A percentile compares a stretch with the other conserved stretches of the same genome.
phyloP scores from a whole-genome alignment of 805 yeast species.

The Torulaspora microellipsoides region DNA sequence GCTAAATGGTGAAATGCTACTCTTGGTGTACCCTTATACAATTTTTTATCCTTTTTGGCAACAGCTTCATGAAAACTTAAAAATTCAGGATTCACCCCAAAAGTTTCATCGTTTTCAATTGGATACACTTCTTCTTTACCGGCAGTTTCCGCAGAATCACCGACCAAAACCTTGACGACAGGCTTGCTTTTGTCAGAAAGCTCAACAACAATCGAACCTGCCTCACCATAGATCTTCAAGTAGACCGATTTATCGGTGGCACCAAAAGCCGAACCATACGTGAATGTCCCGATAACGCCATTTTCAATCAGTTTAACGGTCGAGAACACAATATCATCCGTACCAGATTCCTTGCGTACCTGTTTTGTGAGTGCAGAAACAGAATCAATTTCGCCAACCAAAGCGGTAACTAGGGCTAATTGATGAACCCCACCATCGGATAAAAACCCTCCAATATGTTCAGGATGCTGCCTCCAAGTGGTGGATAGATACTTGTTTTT shows the following conservation, averaged over 20 bases:
- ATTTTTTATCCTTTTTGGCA: constrained; percentile 51
- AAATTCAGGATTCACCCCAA: constrained; percentile 56
- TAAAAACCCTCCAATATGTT: constrained; percentile 88
- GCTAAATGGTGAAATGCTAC: constrained; percentile 91
- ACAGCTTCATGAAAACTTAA: constrained; percentile 59
- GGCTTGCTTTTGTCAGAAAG: constrained; percentile 46
- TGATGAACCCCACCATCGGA: constrained; percentile 98
- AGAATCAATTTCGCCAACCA: constrained; percentile 67
- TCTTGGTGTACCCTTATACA: constrained; percentile 60
- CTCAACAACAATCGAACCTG: constrained; percentile 70
- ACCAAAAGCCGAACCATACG: constrained; percentile 84
- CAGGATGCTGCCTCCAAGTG: constrained; percentile 83
- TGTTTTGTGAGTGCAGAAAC: constrained; percentile 77
- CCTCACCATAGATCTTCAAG: constrained; percentile 70
- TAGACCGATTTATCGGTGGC: constrained; percentile 65
- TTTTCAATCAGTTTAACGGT: constrained; percentile 55
- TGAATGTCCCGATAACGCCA: constrained; percentile 74
- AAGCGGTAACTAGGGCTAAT: constrained; percentile 76
- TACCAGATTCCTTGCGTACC: constrained; percentile 70
- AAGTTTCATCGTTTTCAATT: constrained; percentile 40
- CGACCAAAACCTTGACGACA: constrained; percentile 35
- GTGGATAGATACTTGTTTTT: constrained; percentile 62
- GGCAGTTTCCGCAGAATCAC: constrained; percentile 26
- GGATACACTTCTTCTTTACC: constrained; percentile 33
- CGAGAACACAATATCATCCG: constrained; percentile 75